Percentiles rank a stretch among this genome's conserved stretches.
These are phyloP conservation scores for Nakazawaea anatomiae DNA, from an alignment of 805 yeast species.

Conservation along the genomic window DNA sequence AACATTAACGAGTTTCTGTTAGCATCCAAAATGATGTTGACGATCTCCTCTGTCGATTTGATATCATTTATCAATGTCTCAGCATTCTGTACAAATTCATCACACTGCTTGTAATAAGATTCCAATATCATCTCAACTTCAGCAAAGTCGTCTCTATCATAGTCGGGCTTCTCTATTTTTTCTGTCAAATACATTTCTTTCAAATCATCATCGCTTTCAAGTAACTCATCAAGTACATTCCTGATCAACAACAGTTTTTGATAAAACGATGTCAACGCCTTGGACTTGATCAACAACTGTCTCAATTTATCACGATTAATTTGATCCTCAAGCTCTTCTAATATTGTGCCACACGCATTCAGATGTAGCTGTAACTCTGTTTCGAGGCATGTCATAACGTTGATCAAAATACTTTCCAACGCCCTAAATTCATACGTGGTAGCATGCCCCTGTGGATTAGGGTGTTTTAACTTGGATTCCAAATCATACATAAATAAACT, in stretches of 20 bases:
- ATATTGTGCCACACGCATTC: slow-evolving; percentile 52
- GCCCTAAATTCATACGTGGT: slow-evolving; percentile 70
- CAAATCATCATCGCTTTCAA: slow-evolving; percentile 84
- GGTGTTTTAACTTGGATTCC: slow-evolving; percentile 56
- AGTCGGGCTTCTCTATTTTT: slow-evolving; percentile 12
- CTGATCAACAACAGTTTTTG: slow-evolving; percentile 73
- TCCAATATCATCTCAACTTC: slow-evolving; percentile 86
- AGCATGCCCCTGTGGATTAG: slow-evolving; percentile 18
- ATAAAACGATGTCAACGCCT: slow-evolving; percentile 62
- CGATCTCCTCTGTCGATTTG: slow-evolving; percentile 87
- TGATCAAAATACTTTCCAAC: slow-evolving; percentile 73
- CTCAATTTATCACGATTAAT: slow-evolving; percentile 71
- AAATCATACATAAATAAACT: slow-evolving; percentile 83
- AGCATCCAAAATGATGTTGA: slow-evolving; percentile 85
- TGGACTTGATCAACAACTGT: slow-evolving; percentile 68
- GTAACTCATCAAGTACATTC: slow-evolving; percentile 73
- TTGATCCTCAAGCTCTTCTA: slow-evolving; percentile 70
- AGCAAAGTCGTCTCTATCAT: slow-evolving; percentile 35
- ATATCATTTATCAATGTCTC: slow-evolving; percentile 80
- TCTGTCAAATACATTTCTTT: slow-evolving; percentile 71
- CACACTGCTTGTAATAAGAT: slow-evolving; percentile 86
- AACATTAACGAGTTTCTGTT: slow-evolving; percentile 88
- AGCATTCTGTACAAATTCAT: slow-evolving; percentile 88
- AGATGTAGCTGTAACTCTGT: slow-evolving; percentile 62
- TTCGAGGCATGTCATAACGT: slow-evolving; percentile 75